phyloP scores from a whole-genome alignment of 352 stramenopile species.

The Pilasporangium apinafurcum region DNA sequence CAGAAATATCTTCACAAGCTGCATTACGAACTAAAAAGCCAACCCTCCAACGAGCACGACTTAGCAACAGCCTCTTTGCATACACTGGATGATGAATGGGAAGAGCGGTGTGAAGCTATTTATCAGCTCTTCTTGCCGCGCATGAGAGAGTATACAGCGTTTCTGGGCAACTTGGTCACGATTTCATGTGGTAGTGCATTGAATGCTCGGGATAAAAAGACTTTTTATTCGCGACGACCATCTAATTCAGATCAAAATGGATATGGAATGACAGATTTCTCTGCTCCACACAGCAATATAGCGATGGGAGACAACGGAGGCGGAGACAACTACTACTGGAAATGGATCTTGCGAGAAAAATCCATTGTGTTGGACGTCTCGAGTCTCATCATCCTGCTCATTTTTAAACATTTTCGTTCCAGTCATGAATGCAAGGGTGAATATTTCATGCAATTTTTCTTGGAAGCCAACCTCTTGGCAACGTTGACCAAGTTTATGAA shows the following conservation, averaged over 20 bases:
- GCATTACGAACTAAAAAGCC: constrained; percentile 49
- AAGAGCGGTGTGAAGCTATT: constrained; percentile 50
- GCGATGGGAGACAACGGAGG: constrained; percentile 27
- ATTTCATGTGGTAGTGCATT: constrained; percentile 59
- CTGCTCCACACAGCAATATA: constrained; percentile 14
- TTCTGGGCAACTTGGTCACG: constrained; percentile 60
- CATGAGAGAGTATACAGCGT: constrained; percentile 62
- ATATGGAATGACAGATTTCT: constrained; percentile 33
- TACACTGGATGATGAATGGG: constrained; percentile 67
- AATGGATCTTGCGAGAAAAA: constrained; percentile 81
- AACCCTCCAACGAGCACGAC: constrained; percentile 33
- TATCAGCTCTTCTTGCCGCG: constrained; percentile 71
- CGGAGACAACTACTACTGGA: constrained; percentile 76
- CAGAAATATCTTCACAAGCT: constrained; percentile 64
- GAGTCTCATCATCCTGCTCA: constrained; percentile 48
- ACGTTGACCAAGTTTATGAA: constrained; percentile 86
- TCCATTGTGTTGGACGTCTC: constrained; percentile 69
- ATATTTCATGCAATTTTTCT: constrained; percentile 77
- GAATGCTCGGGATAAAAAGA: constrained; percentile 76
- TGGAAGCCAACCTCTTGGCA: constrained; percentile 62
- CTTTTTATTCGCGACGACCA: constrained; percentile 59
- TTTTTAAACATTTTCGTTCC: constrained; percentile 75
- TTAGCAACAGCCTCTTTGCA: constrained; percentile 37
- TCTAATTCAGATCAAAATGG: constrained; percentile 38
- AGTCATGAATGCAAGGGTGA: constrained; percentile 73